Base-by-base conservation (phyloP, 768 basidiomycete genomes). In the Chalciporus piperatus region DNA sequence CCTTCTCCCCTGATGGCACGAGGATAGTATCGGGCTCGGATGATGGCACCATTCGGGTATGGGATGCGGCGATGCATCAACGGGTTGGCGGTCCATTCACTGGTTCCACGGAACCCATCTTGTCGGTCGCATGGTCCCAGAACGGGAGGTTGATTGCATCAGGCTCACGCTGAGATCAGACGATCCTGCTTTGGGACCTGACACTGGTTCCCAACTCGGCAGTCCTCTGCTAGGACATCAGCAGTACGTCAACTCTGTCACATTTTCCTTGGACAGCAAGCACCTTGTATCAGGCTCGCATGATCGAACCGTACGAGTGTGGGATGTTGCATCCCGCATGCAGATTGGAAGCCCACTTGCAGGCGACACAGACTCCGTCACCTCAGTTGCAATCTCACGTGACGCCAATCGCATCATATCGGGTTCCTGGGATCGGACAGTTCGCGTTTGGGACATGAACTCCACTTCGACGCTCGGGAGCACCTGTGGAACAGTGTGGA, bases 241-340 rank as follows among this genome's bases (percentile, higher is more conserved):
- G 7, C 3, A 39, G 23, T 27, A 19, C 8, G 27, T 33, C 20
- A 52, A 3, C 33, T 12, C 35, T 20, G 7, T 41, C 11, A 14
- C 11, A 17, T 30, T 45, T 4, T 54, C 52, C 20, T 22, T 11
- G 13, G 37, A 52, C 23, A 19, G 51, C 14, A 14, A 16, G 39
- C 19, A 39, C 27, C 35, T 59, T 19, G 49, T 51, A n/a, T 54
- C 48, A 8, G 45, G 44, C 22, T 54, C 55, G 4, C 19, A 22
- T 17, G 56, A 59, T 41, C 25, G 19, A 4, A 54, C 56, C 4
- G 19, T 54, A 12, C 48, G 52, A 10, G 9, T 56, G 19, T 40
- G 39, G 39, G 22, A 22, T 22, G 10, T 40, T 40, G 7, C 39
- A 1, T 9, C 39, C 6, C 33, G 33, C 16, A 16, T 4, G 13